Evolutionary conservation across 495 filamentous ascomycete species (phyloP).

Genomic region (Lepidopterella palustris): DNA sequence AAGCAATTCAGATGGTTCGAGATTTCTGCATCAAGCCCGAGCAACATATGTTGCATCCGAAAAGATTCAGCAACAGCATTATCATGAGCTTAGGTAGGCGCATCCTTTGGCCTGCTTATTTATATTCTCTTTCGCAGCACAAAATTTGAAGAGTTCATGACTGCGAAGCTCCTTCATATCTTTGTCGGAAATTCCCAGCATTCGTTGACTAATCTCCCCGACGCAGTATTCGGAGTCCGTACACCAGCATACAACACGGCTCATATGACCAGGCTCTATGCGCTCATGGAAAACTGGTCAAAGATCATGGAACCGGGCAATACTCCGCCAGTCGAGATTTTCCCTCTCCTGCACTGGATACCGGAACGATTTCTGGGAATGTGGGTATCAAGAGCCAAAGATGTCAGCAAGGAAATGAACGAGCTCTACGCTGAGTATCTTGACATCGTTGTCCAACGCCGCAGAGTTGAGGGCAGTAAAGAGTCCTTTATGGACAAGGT

Average conservation of each 20-base stretch:
- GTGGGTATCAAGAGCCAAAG: constrained; percentile 36
- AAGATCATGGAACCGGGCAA: constrained; percentile 44
- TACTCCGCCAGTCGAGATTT: constrained; percentile 47
- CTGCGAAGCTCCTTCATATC: neutral
- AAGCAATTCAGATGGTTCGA: constrained; percentile 40
- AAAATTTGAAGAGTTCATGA: too few species aligned
- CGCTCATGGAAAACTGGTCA: constrained; percentile 46
- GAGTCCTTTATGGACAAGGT: constrained; percentile 43
- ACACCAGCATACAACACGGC: constrained; percentile 32
- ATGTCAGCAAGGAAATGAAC: constrained; percentile 41
- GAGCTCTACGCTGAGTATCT: constrained; percentile 36
- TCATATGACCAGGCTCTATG: constrained; percentile 40
- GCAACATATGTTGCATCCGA: constrained; percentile 42
- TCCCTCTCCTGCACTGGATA: constrained; percentile 40
- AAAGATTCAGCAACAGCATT: constrained; percentile 37
- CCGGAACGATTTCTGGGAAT: constrained; percentile 41
- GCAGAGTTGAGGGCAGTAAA: constrained; percentile 11
- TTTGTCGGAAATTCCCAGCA: neutral
- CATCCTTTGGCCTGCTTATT: neutral
- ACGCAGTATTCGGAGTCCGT: constrained; percentile 40
- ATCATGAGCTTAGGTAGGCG: constrained; percentile 37
- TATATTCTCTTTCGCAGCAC: too few species aligned
- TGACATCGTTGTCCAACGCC: constrained; percentile 15
- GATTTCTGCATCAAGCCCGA: constrained; percentile 40
- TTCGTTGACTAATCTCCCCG: neutral